Percentiles rank a stretch among this genome's conserved stretches.
Evolutionary conservation across 306 rosid genomes (phyloP).

Genomic region (Betula pendula): DNA sequence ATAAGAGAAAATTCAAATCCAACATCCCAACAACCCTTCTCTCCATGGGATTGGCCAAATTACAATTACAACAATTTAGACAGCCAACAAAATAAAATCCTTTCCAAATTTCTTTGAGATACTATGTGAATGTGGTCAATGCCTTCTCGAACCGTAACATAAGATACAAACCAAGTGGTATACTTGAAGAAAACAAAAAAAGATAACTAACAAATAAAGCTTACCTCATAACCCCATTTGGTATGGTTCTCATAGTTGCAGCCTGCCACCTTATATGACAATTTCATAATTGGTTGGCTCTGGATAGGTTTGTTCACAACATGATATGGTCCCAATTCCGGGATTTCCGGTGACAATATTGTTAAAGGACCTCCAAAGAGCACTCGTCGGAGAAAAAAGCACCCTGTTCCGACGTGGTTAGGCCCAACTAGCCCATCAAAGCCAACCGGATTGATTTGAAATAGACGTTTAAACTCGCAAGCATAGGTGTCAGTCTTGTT

Average conservation of each 20-base stretch:
- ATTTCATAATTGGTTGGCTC: conserved; percentile 11
- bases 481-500: conserved; percentile 39
- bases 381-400: conserved; percentile 36
- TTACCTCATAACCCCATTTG: conserved; percentile 50
- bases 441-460: conserved; percentile 23
- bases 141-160: no score
- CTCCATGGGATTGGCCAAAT: no score
- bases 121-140: no score
- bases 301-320: conserved; percentile 32
- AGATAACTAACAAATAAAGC: no score
- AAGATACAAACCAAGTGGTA: no score
- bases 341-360: conserved; percentile 21
- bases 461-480: conserved; percentile 20
- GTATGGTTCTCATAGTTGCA: conserved; percentile 39
- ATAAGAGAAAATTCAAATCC: no score
- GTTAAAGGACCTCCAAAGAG: conserved; percentile 44
- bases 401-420: conserved; percentile 35
- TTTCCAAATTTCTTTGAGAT: no score
- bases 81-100: no score
- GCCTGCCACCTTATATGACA: conserved; percentile 31
- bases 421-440: conserved; percentile 43
- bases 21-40: no score
- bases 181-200: no score
- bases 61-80: no score
- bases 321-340: conserved; percentile 16